Evolutionary conservation across 306 rosid species (phyloP), one percentile per base, ranked within the genome.

Genomic region (Ziziphus jujuba): DNA sequence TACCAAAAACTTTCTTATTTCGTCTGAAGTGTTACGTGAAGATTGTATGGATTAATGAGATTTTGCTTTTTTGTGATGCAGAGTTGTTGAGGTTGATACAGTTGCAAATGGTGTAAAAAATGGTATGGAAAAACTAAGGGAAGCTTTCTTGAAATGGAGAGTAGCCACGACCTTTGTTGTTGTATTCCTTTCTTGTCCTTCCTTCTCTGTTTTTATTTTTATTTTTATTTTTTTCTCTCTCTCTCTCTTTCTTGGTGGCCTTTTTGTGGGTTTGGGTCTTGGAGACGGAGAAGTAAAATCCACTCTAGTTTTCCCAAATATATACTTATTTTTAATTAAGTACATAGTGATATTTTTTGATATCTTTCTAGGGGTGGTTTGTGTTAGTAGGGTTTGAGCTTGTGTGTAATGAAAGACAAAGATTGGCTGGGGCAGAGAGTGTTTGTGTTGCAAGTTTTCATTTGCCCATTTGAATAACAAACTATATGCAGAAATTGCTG

Each of bases 301-400:
- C 67, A 70, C 71, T 69, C 43, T 22, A 66, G 78, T 69, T 63
- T 22, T 28, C 33, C 33, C 35, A 28, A 35, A 74, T 72, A 77
- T 73, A 63, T 28, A 28, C 33, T 2, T 28, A 28, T 28, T 28
- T 1, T 71, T 62, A 40, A 8, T 40, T 66, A 65, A 84, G 81
- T 77, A 81, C 87, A 79, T 83, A 85, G 45, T 40, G 9, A 40
- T 40, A 40, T 40, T 40, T 40, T 40, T 40, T 40, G 13, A 40
- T 59, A 65, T 61, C 24, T 73, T 50, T 53, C 69, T 28, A 28
- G 33, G 62, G 85, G 79, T 70, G 75, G 71, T 67, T 78, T 70
- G 79, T 79, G 81, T 63, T 74, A 75, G 81, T 79, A 84, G 84
- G 80, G 74, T 66, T 65, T 75, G 52, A 61, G 74, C 83, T 28